Evolutionary conservation across 352 stramenopile species (phyloP).

Genomic region (Pythium periplocum): DNA sequence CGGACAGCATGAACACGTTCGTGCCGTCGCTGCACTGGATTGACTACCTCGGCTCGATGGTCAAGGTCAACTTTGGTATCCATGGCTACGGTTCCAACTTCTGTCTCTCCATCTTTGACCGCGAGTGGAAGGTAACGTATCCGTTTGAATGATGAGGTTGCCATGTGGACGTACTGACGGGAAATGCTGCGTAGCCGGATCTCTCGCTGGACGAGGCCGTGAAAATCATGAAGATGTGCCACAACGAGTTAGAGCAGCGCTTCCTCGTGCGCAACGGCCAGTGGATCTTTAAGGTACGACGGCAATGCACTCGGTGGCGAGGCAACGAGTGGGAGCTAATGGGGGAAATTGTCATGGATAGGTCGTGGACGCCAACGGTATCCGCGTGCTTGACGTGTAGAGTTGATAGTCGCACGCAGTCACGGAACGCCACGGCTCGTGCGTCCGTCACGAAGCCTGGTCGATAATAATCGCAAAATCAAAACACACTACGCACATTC

Average conservation of each 20-base stretch:
- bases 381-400: constrained; percentile 60
- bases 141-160: constrained; percentile 4
- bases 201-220: constrained; percentile 73
- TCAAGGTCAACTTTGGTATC: constrained; percentile 82
- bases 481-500: too few relatives aligned
- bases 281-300: constrained; percentile 72
- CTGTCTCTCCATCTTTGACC: constrained; percentile 83
- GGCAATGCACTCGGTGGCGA: not conserved
- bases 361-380: constrained; percentile 64
- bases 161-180: not conserved
- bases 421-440: too few relatives aligned
- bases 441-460: too few relatives aligned
- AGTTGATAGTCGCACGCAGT: too few relatives aligned
- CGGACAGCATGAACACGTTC: constrained; percentile 18
- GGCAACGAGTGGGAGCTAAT: constrained; percentile 1
- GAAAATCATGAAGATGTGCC: constrained; percentile 72
- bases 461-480: too few relatives aligned
- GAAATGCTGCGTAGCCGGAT: constrained; percentile 35
- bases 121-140: constrained; percentile 67
- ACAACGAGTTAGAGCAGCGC: constrained; percentile 71
- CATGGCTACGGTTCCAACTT: constrained; percentile 85
- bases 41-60: constrained; percentile 83
- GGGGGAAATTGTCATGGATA: constrained; percentile 7
- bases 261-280: constrained; percentile 86
- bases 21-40: constrained; percentile 85